Evolutionary conservation across 164 flowering plant species (phyloP).

Genomic region (Nelumbo lutea): DNA sequence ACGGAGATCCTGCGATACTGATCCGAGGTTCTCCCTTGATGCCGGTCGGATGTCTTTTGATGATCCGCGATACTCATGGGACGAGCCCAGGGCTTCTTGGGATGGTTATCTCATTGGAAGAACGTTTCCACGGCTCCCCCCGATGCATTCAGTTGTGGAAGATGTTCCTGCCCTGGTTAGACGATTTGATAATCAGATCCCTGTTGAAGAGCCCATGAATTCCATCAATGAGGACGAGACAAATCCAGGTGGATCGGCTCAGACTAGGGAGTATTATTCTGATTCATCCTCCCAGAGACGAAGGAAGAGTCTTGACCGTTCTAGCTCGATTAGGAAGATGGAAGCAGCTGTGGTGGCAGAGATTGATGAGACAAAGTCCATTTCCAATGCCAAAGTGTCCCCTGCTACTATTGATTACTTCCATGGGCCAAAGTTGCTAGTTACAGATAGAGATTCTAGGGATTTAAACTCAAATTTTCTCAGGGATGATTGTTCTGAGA

Average conservation of each 20-base stretch:
- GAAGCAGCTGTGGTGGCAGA: slow-evolving; percentile 66
- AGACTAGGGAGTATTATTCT: slow-evolving; percentile 86
- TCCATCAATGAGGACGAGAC: slow-evolving; percentile 39
- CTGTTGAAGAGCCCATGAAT: slow-evolving; percentile 59
- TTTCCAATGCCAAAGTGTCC: slow-evolving; percentile 18
- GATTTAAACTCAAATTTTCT: slow-evolving; percentile 13
- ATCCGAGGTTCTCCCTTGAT: slow-evolving; percentile 47
- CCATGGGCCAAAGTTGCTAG: slow-evolving; percentile 13
- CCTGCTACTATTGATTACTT: slow-evolving; percentile 18
- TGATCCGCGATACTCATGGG: slow-evolving; percentile 66
- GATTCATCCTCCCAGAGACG: slow-evolving; percentile 64
- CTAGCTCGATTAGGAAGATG: slow-evolving; percentile 59
- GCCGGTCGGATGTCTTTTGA: slow-evolving; percentile 19
- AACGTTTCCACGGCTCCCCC: slow-evolving; percentile 51
- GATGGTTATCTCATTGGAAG: slow-evolving; percentile 77
- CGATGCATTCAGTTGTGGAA: slow-evolving; percentile 75
- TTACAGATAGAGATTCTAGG: slow-evolving; percentile 12
- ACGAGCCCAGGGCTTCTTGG: slow-evolving; percentile 94
- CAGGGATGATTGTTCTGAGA: slow-evolving; percentile 18
- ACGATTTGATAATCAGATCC: slow-evolving; percentile 59
- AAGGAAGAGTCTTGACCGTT: slow-evolving; percentile 73
- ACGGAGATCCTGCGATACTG: slow-evolving; percentile 62
- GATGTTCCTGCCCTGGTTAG: slow-evolving; percentile 48
- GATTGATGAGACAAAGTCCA: slow-evolving; percentile 18
- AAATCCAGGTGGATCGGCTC: slow-evolving; percentile 77